Evolutionary conservation across 192 early-diverging fungal species (phyloP).

Genomic region (Backusella westeae): DNA sequence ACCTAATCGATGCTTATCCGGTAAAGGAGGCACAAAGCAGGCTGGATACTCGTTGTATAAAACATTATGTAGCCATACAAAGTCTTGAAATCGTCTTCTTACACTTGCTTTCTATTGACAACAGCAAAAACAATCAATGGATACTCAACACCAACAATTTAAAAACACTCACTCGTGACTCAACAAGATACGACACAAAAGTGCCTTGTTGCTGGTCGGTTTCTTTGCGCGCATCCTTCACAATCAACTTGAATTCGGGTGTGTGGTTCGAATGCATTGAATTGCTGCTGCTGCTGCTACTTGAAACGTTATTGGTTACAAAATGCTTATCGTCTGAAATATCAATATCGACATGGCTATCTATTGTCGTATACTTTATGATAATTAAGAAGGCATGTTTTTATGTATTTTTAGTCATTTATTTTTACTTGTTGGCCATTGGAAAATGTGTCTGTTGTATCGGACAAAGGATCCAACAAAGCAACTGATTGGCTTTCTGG

Average conservation of each 20-base stretch:
- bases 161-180: constrained; percentile 56
- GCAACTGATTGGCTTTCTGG: not conserved
- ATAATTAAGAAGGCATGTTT: not conserved
- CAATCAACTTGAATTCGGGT: constrained; percentile 42
- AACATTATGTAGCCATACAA: constrained; percentile 83
- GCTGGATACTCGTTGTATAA: constrained; percentile 74
- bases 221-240: constrained; percentile 86
- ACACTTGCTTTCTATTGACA: constrained; percentile 54
- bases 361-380: not conserved
- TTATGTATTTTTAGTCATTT: not conserved
- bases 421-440: not conserved
- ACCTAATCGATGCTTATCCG: constrained; percentile 91
- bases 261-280: not conserved
- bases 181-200: constrained; percentile 83
- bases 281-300: not conserved
- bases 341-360: constrained; percentile 18
- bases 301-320: not conserved
- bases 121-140: constrained; percentile 22
- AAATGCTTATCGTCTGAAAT: constrained; percentile 11
- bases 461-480: not conserved
- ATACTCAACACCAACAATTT: not conserved
- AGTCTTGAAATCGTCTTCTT: constrained; percentile 92
- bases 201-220: constrained; percentile 80
- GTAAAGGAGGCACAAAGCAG: constrained; percentile 86
- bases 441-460: not conserved